These are phyloP conservation scores for Penicillium sp. DNA, from an alignment of 2,329 filamentous ascomycete genomes.

Conservation along the genomic window DNA sequence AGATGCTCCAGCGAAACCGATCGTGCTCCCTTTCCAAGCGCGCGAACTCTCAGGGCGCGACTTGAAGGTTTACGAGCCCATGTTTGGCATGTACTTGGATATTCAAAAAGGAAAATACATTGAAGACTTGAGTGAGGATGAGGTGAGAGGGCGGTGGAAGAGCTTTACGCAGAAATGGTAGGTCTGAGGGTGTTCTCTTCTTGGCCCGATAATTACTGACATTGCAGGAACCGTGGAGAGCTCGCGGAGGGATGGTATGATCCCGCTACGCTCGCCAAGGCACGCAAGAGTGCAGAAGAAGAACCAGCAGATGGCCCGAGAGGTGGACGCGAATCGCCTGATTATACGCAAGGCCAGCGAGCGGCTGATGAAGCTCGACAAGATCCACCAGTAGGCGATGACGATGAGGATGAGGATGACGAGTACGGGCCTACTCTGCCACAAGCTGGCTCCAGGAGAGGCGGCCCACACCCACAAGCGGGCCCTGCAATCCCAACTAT, in stretches of 20 bases:
- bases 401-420: constrained; percentile 43
- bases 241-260: constrained; percentile 91
- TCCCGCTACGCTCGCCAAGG: constrained; percentile 57
- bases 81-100: constrained; percentile 78
- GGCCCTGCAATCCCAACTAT: constrained; percentile 60
- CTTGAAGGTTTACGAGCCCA: constrained; percentile 54
- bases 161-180: constrained; percentile 84
- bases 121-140: constrained; percentile 61
- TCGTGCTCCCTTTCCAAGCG: constrained; percentile 57
- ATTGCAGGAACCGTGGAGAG: constrained; percentile 67
- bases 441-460: constrained; percentile 18
- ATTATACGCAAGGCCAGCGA: constrained; percentile 18
- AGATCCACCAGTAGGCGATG: constrained; percentile 13
- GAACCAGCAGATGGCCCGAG: not conserved
- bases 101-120: constrained; percentile 72
- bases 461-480: constrained; percentile 19
- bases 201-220: constrained; percentile 35
- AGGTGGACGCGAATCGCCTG: constrained; percentile 15
- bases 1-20: constrained; percentile 15
- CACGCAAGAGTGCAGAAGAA: constrained; percentile 29
- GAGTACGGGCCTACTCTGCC: constrained; percentile 52
- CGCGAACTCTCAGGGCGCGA: constrained; percentile 61
- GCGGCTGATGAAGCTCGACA: not conserved
- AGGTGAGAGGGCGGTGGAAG: constrained; percentile 80
- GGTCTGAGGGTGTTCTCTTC: constrained; percentile 18